A percentile compares a stretch with the other conserved stretches of the same genome.
phyloP scores from a whole-genome alignment of 2,329 filamentous ascomycete genomes.

The Talaromyces sp. region DNA sequence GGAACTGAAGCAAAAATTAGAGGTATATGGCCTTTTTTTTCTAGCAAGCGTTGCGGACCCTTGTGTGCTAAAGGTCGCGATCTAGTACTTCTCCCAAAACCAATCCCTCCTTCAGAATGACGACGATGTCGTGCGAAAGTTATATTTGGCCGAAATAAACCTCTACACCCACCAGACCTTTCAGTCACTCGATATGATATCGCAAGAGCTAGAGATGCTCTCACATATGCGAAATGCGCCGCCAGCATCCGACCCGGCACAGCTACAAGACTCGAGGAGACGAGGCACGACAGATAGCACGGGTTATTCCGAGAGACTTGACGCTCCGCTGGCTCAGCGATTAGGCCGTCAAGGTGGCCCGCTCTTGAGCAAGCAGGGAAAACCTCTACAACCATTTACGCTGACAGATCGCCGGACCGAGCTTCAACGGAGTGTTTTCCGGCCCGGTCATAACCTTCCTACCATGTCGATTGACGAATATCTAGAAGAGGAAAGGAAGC shows the following conservation, averaged over 20 bases:
- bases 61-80: conserved; percentile 13
- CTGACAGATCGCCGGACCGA: conserved; percentile 72
- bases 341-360: conserved; percentile 56
- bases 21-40: conserved; percentile 40
- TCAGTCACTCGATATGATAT: conserved; percentile 78
- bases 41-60: conserved; percentile 12
- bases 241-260: conserved; percentile 31
- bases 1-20: conserved; percentile 74
- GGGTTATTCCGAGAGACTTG: conserved; percentile 68
- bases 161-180: conserved; percentile 76
- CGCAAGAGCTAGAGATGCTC: conserved; percentile 77
- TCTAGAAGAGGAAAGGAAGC: conserved; percentile 77
- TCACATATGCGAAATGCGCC: conserved; percentile 58
- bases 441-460: conserved; percentile 84
- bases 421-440: conserved; percentile 74
- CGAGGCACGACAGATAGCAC: conserved; percentile 48
- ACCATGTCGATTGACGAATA: conserved; percentile 99
- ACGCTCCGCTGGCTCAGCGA: conserved; percentile 55
- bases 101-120: conserved; percentile 63
- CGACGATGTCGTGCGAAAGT: conserved; percentile 73
- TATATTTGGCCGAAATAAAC: conserved; percentile 70
- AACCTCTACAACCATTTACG: conserved; percentile 86
- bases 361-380: conserved; percentile 70
- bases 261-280: conserved; percentile 33
- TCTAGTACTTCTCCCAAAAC: conserved; percentile 55